Conservation (phyloP, 371 early-diverging fungal species). For the Dichotomocladium elegans region DNA sequence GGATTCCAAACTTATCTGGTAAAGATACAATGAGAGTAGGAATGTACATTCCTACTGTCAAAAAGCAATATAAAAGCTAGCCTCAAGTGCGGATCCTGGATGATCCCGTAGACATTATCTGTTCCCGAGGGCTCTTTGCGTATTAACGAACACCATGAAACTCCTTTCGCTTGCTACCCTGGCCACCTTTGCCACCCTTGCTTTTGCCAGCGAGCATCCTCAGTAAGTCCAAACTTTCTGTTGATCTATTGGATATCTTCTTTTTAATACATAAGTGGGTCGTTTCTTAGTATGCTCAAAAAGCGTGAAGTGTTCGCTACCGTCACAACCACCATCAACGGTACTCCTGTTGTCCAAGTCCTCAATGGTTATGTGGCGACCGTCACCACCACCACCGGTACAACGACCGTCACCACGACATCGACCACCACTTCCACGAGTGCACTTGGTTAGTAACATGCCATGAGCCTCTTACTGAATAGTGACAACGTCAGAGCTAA, state of each 20-base stretch:
- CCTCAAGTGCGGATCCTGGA: too few relatives aligned
- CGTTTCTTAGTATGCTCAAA: background rate
- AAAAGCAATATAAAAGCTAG: too few relatives aligned
- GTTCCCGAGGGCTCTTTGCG: too few relatives aligned
- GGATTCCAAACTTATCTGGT: too few relatives aligned
- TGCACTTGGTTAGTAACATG: background rate
- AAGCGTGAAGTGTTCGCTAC: background rate
- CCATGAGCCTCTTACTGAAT: too few relatives aligned
- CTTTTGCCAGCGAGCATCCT: background rate
- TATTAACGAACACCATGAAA: background rate
- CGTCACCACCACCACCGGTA: background rate
- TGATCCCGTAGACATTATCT: too few relatives aligned
- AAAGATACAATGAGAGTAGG: too few relatives aligned
- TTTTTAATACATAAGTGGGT: too few relatives aligned
- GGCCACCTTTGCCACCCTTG: background rate
- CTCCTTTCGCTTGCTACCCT: background rate
- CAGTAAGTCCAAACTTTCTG: too few relatives aligned
- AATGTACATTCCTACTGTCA: too few relatives aligned
- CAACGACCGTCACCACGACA: background rate
- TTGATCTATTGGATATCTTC: too few relatives aligned
- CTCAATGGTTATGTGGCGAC: background rate
- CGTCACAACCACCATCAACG: background rate
- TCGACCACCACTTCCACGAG: background rate
- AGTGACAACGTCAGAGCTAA: too few relatives aligned
- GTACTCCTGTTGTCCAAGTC: background rate